Evolutionary conservation across 768 basidiomycete genomes (phyloP).

Genomic region (Nevesoporus exiguus): DNA sequence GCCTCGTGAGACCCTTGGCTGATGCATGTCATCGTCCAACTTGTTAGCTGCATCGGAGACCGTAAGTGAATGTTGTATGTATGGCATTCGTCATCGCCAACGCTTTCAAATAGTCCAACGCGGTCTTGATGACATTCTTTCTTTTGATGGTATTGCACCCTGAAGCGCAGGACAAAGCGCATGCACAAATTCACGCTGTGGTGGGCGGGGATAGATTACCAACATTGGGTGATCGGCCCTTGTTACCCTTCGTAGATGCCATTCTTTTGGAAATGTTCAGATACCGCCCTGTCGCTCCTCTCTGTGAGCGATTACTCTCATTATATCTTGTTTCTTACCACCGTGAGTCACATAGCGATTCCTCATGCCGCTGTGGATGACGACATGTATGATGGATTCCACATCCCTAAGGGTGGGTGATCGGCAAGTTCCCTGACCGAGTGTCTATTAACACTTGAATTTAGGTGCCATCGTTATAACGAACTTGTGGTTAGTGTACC

Average conservation of each 20-base stretch:
- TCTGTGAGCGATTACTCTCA: background rate
- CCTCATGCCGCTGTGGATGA: background rate
- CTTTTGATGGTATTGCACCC: background rate
- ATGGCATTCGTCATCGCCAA: background rate
- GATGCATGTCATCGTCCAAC: background rate
- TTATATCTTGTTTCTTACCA: background rate
- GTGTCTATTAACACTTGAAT: background rate
- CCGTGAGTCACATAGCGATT: background rate
- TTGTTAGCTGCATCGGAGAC: background rate
- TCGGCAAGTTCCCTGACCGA: background rate
- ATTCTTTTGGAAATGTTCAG: background rate
- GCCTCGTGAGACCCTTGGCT: background rate
- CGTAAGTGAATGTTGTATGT: background rate
- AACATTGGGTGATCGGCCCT: background rate
- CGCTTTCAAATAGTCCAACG: background rate
- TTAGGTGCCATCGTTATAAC: conserved; percentile 20
- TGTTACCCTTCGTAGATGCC: background rate
- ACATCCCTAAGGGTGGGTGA: background rate
- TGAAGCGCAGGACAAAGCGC: background rate
- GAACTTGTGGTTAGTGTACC: conserved; percentile 26
- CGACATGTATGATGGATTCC: background rate
- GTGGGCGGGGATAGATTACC: background rate
- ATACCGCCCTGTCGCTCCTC: background rate
- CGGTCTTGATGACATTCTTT: background rate
- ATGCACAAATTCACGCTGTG: background rate